Conservation (phyloP, 1,139 yeast species). For the Pichia sp. region DNA sequence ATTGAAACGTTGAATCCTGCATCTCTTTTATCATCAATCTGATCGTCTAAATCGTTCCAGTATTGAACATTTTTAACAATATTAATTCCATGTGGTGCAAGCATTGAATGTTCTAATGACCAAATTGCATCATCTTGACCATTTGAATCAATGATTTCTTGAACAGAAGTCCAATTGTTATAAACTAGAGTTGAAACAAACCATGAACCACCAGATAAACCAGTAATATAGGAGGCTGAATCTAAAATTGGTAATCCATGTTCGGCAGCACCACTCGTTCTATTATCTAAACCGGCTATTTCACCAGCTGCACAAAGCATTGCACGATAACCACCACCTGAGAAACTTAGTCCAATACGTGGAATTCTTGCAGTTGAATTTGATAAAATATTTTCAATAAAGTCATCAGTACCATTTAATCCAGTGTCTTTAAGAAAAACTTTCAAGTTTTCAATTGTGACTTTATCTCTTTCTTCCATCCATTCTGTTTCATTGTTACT, state of each 20-base stretch:
- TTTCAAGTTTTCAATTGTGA: constrained; percentile 47
- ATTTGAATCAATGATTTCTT: constrained; percentile 41
- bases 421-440: constrained; percentile 54
- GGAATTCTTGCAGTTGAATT: constrained; percentile 25
- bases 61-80: constrained; percentile 49
- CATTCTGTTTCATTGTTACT: constrained; percentile 36
- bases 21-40: constrained; percentile 51
- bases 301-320: constrained; percentile 90
- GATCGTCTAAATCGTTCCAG: constrained; percentile 48
- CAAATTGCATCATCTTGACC: constrained; percentile 46
- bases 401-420: constrained; percentile 44
- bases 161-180: constrained; percentile 75
- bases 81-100: constrained; percentile 67
- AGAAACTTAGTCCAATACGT: constrained; percentile 64
- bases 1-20: constrained; percentile 76
- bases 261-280: constrained; percentile 53
- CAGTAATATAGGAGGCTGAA: constrained; percentile 70
- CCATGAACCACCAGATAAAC: constrained; percentile 88
- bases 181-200: constrained; percentile 71
- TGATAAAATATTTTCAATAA: constrained; percentile 32
- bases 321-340: constrained; percentile 93
- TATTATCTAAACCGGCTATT: constrained; percentile 68
- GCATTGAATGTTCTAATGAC: constrained; percentile 61
- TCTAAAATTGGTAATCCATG: constrained; percentile 73
- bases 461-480: constrained; percentile 43